A percentile compares a stretch with the other conserved stretches of the same genome.
These are phyloP conservation scores for Phytophthora rubi DNA, from an alignment of 352 stramenopile species.

Conservation along the genomic window DNA sequence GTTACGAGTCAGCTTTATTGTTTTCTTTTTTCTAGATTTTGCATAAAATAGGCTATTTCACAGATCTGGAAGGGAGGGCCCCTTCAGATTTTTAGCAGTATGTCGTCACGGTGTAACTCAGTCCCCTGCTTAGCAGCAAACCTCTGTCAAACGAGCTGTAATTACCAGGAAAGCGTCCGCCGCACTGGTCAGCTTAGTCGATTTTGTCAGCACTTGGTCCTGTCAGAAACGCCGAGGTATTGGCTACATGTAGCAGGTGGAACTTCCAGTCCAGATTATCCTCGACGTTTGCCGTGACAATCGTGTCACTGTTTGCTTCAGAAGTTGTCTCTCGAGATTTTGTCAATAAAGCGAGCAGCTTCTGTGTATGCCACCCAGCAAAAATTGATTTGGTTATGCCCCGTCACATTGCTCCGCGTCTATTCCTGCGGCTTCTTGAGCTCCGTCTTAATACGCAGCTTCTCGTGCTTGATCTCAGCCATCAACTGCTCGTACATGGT, in stretches of 20 bases:
- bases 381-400: not conserved
- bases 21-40: no score
- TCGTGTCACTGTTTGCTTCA: not conserved
- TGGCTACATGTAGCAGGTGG: constrained; percentile 18
- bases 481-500: constrained; percentile 72
- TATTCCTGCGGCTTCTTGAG: constrained; percentile 49
- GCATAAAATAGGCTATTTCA: no score
- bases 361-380: not conserved
- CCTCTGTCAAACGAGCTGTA: no score
- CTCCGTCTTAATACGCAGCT: constrained; percentile 62
- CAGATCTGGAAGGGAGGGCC: no score
- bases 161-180: constrained; percentile 75
- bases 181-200: constrained; percentile 43
- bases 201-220: constrained; percentile 56
- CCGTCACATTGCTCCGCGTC: not conserved
- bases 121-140: no score
- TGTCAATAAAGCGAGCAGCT: not conserved
- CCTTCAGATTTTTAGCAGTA: no score
- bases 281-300: no score
- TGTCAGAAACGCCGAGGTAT: constrained; percentile 50
- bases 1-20: no score
- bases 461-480: constrained; percentile 73
- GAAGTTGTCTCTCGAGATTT: not conserved
- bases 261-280: no score
- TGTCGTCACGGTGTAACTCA: no score